phyloP scores from a whole-genome alignment of 2,329 filamentous ascomycete species.

The Coniochaeta sp. region DNA sequence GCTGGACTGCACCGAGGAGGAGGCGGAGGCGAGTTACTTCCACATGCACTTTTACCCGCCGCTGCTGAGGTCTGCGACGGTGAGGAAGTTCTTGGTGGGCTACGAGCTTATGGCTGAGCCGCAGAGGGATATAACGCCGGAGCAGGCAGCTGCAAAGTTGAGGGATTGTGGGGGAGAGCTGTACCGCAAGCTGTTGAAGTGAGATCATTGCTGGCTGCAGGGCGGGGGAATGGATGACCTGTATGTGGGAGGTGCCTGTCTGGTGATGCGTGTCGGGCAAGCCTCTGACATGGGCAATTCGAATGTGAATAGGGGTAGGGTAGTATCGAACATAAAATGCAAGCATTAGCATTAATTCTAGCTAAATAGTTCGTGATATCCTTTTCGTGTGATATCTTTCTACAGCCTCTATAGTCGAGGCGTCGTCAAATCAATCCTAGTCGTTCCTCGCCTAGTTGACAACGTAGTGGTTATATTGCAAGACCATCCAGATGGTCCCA shows the following conservation, averaged over 20 bases:
- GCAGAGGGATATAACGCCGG: slow-evolving; percentile 95
- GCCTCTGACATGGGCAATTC: no score
- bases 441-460: slow-evolving; percentile 18
- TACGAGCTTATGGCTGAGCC: slow-evolving; percentile 96
- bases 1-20: slow-evolving; percentile 70
- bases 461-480: slow-evolving; percentile 66
- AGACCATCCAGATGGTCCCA: slow-evolving; percentile 51
- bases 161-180: slow-evolving; percentile 71
- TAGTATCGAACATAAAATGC: not conserved
- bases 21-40: slow-evolving; percentile 81
- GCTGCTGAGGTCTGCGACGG: slow-evolving; percentile 81
- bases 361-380: not conserved
- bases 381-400: not conserved
- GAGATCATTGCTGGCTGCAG: not conserved
- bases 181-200: slow-evolving; percentile 60
- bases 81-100: slow-evolving; percentile 92
- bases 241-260: not conserved
- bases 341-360: not conserved
- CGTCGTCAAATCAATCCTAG: not conserved
- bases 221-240: not conserved
- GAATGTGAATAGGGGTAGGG: not conserved
- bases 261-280: no score
- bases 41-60: slow-evolving; percentile 99
- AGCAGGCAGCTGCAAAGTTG: slow-evolving; percentile 79
- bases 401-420: no score